Evolutionary conservation across 2,329 filamentous ascomycete genomes (phyloP).

Genomic region (Aspergillus aculeatus): DNA sequence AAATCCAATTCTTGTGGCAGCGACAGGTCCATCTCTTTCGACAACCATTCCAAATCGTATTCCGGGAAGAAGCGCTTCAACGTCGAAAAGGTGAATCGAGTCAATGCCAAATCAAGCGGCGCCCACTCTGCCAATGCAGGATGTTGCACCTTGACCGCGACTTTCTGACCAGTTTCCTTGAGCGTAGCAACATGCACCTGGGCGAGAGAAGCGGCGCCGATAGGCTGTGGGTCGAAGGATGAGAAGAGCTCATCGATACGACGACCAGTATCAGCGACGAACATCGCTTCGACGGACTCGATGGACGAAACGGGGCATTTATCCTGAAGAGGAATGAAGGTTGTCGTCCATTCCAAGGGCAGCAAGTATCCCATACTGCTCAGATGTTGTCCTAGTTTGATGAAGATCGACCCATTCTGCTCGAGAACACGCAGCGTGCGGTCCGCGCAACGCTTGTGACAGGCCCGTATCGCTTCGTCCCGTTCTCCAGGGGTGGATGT

Average conservation of each 20-base stretch:
- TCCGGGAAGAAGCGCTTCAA: slow-evolving; percentile 94
- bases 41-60: slow-evolving; percentile 95
- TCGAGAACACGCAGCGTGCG: slow-evolving; percentile 84
- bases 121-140: slow-evolving; percentile 87
- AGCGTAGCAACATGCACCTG: slow-evolving; percentile 89
- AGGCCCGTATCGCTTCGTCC: slow-evolving; percentile 69
- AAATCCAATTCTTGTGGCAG: slow-evolving; percentile 93
- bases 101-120: slow-evolving; percentile 80
- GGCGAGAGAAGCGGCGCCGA: slow-evolving; percentile 89
- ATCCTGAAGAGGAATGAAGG: slow-evolving; percentile 94
- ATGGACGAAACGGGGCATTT: slow-evolving; percentile 90
- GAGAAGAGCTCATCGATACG: slow-evolving; percentile 80
- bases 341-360: slow-evolving; percentile 87
- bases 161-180: slow-evolving; percentile 76
- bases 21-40: slow-evolving; percentile 86
- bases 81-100: slow-evolving; percentile 82
- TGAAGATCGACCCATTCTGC: slow-evolving; percentile 97
- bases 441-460: slow-evolving; percentile 88
- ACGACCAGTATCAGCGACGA: slow-evolving; percentile 75
- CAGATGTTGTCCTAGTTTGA: slow-evolving; percentile 94
- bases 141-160: slow-evolving; percentile 97
- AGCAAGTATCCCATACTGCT: slow-evolving; percentile 95
- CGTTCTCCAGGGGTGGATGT: slow-evolving; percentile 63
- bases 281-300: slow-evolving; percentile 84
- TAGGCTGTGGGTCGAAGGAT: slow-evolving; percentile 74